phyloP scores from a whole-genome alignment of 148 eudicot species.

The Beta vulgaris region DNA sequence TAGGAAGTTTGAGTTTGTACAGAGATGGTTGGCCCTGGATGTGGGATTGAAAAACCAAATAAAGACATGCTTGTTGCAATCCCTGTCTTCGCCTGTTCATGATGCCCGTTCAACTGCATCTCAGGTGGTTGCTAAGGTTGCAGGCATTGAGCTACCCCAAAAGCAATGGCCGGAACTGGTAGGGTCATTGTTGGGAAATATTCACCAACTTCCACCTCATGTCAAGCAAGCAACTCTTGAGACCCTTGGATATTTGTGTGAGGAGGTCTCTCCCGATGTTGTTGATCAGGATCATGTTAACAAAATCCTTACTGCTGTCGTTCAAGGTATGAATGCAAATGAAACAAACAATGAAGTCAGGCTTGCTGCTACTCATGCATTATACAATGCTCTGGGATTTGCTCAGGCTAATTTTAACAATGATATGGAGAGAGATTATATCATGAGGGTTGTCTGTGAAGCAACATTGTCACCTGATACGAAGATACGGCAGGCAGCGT shows the following conservation, averaged over 20 bases:
- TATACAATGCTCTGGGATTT: conserved; percentile 85
- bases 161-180: conserved; percentile 95
- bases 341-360: conserved; percentile 72
- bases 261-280: conserved; percentile 88
- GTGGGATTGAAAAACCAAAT: conserved; percentile 71
- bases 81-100: conserved; percentile 65
- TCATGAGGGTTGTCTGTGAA: conserved; percentile 94
- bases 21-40: conserved; percentile 84
- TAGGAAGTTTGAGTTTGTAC: conserved; percentile 83
- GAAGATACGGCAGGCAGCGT: conserved; percentile 90
- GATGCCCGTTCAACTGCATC: conserved; percentile 97
- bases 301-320: conserved; percentile 90
- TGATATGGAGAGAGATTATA: conserved; percentile 91
- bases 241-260: conserved; percentile 90
- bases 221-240: conserved; percentile 92
- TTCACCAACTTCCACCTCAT: conserved; percentile 85
- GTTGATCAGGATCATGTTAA: conserved; percentile 97
- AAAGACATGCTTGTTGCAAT: conserved; percentile 74
- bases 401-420: conserved; percentile 91
- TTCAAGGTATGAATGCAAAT: conserved; percentile 74
- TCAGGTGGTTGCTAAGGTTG: conserved; percentile 94
- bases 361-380: conserved; percentile 88
- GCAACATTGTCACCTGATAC: conserved; percentile 76
- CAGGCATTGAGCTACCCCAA: conserved; percentile 92
- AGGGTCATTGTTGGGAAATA: conserved; percentile 58